phyloP scores from a whole-genome alignment of 2,329 filamentous ascomycete genomes.

The Stagonosporopsis chrysanthemi region DNA sequence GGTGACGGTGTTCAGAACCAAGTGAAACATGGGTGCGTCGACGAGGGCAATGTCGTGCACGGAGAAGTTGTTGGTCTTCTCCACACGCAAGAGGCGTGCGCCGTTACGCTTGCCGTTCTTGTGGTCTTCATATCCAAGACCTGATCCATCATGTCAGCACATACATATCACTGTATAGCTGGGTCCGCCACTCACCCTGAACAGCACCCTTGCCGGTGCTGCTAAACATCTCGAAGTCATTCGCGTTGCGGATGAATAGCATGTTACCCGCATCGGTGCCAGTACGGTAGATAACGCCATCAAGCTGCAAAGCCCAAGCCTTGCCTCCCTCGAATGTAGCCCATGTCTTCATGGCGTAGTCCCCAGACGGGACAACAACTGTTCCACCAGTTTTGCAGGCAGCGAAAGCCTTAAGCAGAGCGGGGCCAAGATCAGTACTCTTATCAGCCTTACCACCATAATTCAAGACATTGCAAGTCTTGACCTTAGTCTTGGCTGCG shows the following conservation, averaged over 20 bases:
- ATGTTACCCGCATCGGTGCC: conserved; percentile 61
- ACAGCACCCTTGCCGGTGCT: conserved; percentile 60
- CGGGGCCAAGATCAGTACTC: conserved; percentile 59
- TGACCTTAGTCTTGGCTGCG: conserved; percentile 54
- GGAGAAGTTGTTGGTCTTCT: conserved; percentile 56
- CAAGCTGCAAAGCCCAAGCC: conserved; percentile 60
- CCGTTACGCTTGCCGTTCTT: conserved; percentile 51
- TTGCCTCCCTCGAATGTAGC: conserved; percentile 57
- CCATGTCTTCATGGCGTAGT: conserved; percentile 61
- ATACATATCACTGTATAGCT: background rate
- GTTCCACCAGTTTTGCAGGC: conserved; percentile 61
- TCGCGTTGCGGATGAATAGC: conserved; percentile 59
- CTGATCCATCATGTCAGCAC: background rate
- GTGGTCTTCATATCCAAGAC: conserved; percentile 58
- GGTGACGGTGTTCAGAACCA: conserved; percentile 59
- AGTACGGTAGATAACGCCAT: conserved; percentile 62
- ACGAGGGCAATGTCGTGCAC: conserved; percentile 60
- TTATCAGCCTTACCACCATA: conserved; percentile 62
- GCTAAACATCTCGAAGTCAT: conserved; percentile 63
- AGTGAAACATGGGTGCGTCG: conserved; percentile 60
- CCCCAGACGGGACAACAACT: conserved; percentile 59
- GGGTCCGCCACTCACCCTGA: conserved; percentile 47
- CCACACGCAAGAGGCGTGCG: conserved; percentile 56
- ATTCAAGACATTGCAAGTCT: conserved; percentile 61
- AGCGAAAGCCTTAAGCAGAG: conserved; percentile 58